These are phyloP conservation scores for Pseudogymnoascus destructans DNA, from an alignment of 2,329 filamentous ascomycete species.

Conservation along the genomic window DNA sequence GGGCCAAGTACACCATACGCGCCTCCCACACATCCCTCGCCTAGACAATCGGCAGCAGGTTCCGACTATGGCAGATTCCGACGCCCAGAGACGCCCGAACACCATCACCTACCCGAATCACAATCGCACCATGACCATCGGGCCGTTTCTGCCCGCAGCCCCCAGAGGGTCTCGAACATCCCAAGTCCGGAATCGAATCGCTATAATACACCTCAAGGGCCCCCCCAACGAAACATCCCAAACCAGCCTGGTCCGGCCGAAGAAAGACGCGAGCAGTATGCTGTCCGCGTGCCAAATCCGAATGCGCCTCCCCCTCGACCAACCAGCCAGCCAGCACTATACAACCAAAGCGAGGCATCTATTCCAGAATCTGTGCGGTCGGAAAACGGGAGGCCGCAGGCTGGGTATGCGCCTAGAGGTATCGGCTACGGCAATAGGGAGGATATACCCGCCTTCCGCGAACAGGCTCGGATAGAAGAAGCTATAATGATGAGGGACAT, in stretches of 20 bases:
- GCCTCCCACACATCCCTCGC: conserved; percentile 28
- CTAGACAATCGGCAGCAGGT: conserved; percentile 29
- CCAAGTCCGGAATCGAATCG: conserved; percentile 44
- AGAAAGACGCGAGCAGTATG: conserved; percentile 29
- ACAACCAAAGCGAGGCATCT: conserved; percentile 13
- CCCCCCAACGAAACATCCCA: conserved; percentile 36
- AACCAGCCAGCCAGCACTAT: conserved; percentile 24
- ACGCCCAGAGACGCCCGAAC: conserved; percentile 62
- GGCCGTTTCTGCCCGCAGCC: conserved; percentile 27
- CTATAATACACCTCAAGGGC: conserved; percentile 46
- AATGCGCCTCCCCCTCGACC: conserved; percentile 23
- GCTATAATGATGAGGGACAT: conserved; percentile 32
- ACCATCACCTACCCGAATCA: conserved; percentile 41
- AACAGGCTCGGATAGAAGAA: conserved; percentile 32
- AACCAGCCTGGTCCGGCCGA: conserved; percentile 28
- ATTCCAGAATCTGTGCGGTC: not conserved
- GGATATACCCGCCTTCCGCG: conserved; percentile 24
- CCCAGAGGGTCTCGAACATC: conserved; percentile 32
- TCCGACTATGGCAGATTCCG: conserved; percentile 50
- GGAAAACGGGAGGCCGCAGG: conserved; percentile 1
- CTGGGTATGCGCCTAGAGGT: conserved; percentile 13
- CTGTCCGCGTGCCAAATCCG: conserved; percentile 21
- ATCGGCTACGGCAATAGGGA: conserved; percentile 21
- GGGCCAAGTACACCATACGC: conserved; percentile 28
- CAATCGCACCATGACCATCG: conserved; percentile 25